Evolutionary conservation across 2,329 filamentous ascomycete species (phyloP).

Genomic region (Hypomyces perniciosus): DNA sequence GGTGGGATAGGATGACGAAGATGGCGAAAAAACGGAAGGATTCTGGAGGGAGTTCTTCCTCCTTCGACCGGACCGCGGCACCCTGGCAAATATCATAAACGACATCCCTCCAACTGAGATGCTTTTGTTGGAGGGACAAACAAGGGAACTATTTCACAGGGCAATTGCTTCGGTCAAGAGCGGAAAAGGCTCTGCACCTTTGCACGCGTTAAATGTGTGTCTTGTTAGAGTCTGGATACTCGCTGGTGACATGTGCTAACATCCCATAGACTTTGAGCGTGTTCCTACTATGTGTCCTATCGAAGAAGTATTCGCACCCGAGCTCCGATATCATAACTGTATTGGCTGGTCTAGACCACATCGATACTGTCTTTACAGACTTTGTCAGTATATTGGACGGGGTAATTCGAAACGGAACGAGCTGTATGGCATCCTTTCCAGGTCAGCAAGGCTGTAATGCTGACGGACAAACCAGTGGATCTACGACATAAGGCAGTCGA

Average conservation of each 20-base stretch:
- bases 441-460: conserved; percentile 3
- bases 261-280: conserved; percentile 71
- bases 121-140: conserved; percentile 69
- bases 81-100: conserved; percentile 63
- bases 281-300: conserved; percentile 75
- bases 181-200: conserved; percentile 54
- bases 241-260: conserved; percentile 29
- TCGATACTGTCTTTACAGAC: conserved; percentile 81
- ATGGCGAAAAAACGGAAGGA: conserved; percentile 69
- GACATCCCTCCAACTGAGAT: conserved; percentile 68
- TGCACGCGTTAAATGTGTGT: conserved; percentile 80
- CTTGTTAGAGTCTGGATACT: conserved; percentile 12
- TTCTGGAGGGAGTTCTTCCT: conserved; percentile 98
- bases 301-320: conserved; percentile 89
- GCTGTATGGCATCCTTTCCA: conserved; percentile 44
- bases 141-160: conserved; percentile 69
- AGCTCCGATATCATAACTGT: conserved; percentile 92
- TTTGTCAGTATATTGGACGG: conserved; percentile 77
- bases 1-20: conserved; percentile 52
- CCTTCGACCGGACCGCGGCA: conserved; percentile 67
- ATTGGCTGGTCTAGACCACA: conserved; percentile 80
- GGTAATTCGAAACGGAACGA: conserved; percentile 72
- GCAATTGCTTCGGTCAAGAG: conserved; percentile 65
- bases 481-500: conserved; percentile 74
- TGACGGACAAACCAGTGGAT: conserved; percentile 49